Percentiles rank a stretch among this genome's conserved stretches.
Conservation (phyloP, 768 basidiomycete species). For the Heimioporus sp. region DNA sequence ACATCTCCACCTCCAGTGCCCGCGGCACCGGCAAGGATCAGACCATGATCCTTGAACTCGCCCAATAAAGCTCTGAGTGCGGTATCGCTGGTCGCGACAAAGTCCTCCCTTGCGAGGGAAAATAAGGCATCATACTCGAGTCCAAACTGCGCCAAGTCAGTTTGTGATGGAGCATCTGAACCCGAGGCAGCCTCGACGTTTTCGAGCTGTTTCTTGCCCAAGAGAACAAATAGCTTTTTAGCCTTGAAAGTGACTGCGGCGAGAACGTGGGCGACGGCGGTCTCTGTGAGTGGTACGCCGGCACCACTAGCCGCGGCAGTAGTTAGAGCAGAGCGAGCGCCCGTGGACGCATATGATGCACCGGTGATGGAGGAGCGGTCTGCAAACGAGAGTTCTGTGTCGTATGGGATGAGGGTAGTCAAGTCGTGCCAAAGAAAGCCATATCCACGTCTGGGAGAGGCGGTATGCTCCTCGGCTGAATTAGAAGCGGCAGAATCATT, state of each 20-base stretch:
- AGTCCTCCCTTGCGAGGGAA: conserved; percentile 71
- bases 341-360: conserved; percentile 36
- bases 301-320: conserved; percentile 30
- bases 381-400: conserved; percentile 67
- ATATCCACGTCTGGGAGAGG: conserved; percentile 46
- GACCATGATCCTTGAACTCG: conserved; percentile 89
- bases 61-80: conserved; percentile 77
- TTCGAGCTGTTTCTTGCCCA: conserved; percentile 68
- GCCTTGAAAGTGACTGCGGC: conserved; percentile 87
- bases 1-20: conserved; percentile 49
- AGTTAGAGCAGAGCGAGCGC: conserved; percentile 23
- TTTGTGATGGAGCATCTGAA: conserved; percentile 5
- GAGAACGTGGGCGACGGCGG: conserved; percentile 76
- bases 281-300: conserved; percentile 61
- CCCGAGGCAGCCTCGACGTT: conserved; percentile 36
- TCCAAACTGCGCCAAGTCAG: conserved; percentile 46
- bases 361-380: conserved; percentile 64
- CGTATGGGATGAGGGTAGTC: conserved; percentile 82
- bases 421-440: conserved; percentile 88
- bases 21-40: conserved; percentile 57
- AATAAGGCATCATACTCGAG: conserved; percentile 69
- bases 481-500: background rate
- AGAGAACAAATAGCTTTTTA: conserved; percentile 72
- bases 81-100: conserved; percentile 87
- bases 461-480: background rate